Evolutionary conservation across 768 basidiomycete species (phyloP).

Genomic region (Infundibulicybe gibba): DNA sequence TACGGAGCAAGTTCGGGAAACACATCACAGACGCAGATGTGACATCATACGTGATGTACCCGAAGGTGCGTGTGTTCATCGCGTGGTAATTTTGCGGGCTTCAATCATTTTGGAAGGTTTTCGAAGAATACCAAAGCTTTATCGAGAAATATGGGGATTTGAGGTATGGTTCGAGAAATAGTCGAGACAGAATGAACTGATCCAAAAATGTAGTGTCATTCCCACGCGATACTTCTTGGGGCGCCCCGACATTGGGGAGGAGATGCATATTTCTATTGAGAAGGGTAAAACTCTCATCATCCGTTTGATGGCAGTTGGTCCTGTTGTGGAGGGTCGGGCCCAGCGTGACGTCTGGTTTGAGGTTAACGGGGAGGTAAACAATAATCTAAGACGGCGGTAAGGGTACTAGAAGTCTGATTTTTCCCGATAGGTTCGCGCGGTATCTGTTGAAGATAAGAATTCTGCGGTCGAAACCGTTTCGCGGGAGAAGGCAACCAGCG

Average conservation of each 20-base stretch:
- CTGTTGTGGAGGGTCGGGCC: conserved; percentile 87
- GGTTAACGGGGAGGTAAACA: conserved; percentile 86
- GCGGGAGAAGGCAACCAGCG: conserved; percentile 89
- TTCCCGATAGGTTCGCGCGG: conserved; percentile 76
- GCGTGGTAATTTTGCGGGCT: conserved; percentile 1
- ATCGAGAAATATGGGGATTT: conserved; percentile 94
- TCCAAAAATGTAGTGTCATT: conserved; percentile 59
- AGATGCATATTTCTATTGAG: conserved; percentile 96
- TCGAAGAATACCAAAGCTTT: conserved; percentile 96
- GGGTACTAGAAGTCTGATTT: conserved; percentile 6
- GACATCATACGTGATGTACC: conserved; percentile 96
- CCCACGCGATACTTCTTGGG: conserved; percentile 98
- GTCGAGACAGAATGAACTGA: conserved; percentile 5
- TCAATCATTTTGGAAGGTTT: conserved; percentile 53
- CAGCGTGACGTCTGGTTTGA: conserved; percentile 98
- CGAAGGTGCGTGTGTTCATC: conserved; percentile 60
- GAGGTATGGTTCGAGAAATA: conserved; percentile 47
- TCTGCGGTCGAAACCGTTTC: conserved; percentile 94
- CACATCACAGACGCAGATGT: conserved; percentile 94
- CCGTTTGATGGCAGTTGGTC: conserved; percentile 92
- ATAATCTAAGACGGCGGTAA: conserved; percentile 2
- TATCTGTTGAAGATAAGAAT: conserved; percentile 93
- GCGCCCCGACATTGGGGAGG: conserved; percentile 88
- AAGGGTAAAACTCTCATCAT: conserved; percentile 97
- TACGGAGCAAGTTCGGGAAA: conserved; percentile 92